phyloP scores from a whole-genome alignment of 495 filamentous ascomycete species.

The Talaromyces proteolyticus region DNA sequence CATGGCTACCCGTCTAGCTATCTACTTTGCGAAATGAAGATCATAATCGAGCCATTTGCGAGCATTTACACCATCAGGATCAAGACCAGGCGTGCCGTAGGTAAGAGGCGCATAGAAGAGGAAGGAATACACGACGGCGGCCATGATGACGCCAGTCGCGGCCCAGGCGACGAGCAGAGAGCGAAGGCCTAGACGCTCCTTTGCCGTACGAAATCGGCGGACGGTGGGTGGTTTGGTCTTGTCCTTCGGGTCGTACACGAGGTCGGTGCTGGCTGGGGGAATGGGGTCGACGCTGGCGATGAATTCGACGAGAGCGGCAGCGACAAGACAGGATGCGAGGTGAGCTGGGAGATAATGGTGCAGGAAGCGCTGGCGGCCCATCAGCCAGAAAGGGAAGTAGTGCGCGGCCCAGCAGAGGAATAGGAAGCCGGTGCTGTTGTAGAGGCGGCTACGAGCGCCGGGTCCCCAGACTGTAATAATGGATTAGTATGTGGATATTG shows the following conservation, averaged over 20 bases:
- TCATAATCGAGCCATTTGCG: slow-evolving; percentile 97
- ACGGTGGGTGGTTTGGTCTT: slow-evolving; percentile 27
- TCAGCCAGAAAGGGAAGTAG: slow-evolving; percentile 70
- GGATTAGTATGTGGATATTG: slow-evolving; percentile 9
- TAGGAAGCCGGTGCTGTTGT: slow-evolving; percentile 98
- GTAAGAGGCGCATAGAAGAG: slow-evolving; percentile 92
- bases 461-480: slow-evolving; percentile 29
- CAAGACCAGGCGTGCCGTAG: slow-evolving; percentile 91
- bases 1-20: no score
- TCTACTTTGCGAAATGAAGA: slow-evolving; percentile 92
- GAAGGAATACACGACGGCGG: slow-evolving; percentile 69
- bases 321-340: slow-evolving; percentile 84
- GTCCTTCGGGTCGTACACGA: slow-evolving; percentile 41
- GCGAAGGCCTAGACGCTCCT: slow-evolving; percentile 75
- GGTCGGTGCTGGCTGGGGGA: slow-evolving; percentile 29
- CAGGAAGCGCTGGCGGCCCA: slow-evolving; percentile 70
- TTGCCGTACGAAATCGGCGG: slow-evolving; percentile 56
- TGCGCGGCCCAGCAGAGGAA: slow-evolving; percentile 82
- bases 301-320: slow-evolving; percentile 95
- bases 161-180: slow-evolving; percentile 74
- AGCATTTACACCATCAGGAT: slow-evolving; percentile 68
- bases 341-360: slow-evolving; percentile 84
- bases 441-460: slow-evolving; percentile 88
- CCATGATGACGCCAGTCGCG: slow-evolving; percentile 63
- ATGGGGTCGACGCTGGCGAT: slow-evolving; percentile 86